Conservation (phyloP, 1,139 yeast genomes). For the Yamadazyma sp. region DNA sequence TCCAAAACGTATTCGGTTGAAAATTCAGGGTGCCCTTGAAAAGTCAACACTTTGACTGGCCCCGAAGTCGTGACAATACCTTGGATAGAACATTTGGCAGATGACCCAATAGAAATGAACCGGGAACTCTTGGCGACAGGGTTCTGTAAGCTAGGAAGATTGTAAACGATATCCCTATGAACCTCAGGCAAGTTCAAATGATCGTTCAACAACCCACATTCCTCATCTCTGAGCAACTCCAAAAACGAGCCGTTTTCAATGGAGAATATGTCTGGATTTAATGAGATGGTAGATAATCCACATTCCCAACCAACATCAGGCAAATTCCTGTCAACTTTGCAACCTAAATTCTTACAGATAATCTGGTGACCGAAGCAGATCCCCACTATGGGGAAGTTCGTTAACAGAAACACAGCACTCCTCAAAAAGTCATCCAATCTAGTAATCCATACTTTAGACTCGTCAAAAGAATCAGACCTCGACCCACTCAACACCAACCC, state of each 20-base stretch:
- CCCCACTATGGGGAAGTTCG: constrained; percentile 52
- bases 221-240: constrained; percentile 20
- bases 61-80: constrained; percentile 52
- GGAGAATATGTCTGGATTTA: constrained; percentile 42
- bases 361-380: constrained; percentile 90
- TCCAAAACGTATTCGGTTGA: constrained; percentile 32
- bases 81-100: constrained; percentile 58
- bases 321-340: constrained; percentile 54
- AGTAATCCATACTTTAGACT: constrained; percentile 50
- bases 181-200: constrained; percentile 53
- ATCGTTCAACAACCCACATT: constrained; percentile 17
- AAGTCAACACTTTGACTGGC: constrained; percentile 51
- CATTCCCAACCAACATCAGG: constrained; percentile 67
- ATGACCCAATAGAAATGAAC: constrained; percentile 51
- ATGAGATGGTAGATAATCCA: constrained; percentile 54
- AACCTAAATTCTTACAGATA: constrained; percentile 64
- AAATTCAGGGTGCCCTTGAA: constrained; percentile 94
- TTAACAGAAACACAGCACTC: constrained; percentile 22
- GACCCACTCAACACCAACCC: constrained; percentile 69
- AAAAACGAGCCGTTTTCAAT: constrained; percentile 24
- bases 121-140: constrained; percentile 15
- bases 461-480: constrained; percentile 55
- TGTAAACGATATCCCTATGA: constrained; percentile 69
- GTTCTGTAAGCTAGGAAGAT: constrained; percentile 19
- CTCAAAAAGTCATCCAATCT: constrained; percentile 45